Conservation (phyloP, 202 grass and related monocot species). For the Zoysia matrella region DNA sequence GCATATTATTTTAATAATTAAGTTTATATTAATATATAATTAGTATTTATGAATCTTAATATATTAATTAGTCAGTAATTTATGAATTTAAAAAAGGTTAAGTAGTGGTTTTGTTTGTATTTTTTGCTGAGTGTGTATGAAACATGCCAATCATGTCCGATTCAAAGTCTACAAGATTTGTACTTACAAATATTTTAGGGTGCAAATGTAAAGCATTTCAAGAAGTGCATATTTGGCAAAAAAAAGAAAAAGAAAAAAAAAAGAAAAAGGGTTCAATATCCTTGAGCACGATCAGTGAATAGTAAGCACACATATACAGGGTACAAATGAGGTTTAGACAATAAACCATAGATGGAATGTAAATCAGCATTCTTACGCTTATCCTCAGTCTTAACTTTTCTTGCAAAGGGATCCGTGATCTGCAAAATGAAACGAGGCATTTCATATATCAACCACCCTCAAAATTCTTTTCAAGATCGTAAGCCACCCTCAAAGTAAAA, state of each 20-base stretch:
- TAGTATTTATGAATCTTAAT: no score
- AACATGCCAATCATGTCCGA: not conserved
- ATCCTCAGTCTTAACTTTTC: slow-evolving; percentile 47
- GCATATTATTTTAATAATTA: no score
- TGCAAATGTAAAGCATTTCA: slow-evolving; percentile 6
- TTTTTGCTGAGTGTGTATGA: not conserved
- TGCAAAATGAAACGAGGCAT: slow-evolving; percentile 28
- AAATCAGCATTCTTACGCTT: slow-evolving; percentile 48
- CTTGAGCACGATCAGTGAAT: not conserved
- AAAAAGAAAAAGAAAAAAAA: not conserved
- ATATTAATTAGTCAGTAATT: no score
- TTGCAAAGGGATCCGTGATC: slow-evolving; percentile 21
- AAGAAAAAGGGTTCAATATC: not conserved
- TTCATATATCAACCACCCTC: slow-evolving; percentile 27
- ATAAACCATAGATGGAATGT: slow-evolving; percentile 6
- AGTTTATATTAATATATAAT: no score
- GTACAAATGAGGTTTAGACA: not conserved
- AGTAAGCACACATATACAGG: not conserved
- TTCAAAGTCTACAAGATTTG: not conserved
- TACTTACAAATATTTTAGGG: not conserved
- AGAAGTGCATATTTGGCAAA: slow-evolving; percentile 13
- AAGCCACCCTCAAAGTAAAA: not conserved
- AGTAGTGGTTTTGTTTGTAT: not conserved
- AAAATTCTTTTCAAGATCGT: no score
- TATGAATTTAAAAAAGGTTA: no score